Percentiles rank a stretch among this genome's conserved stretches.
These are phyloP conservation scores for Oryza coarctata DNA, from an alignment of 176 grass and related monocot species.

Conservation along the genomic window DNA sequence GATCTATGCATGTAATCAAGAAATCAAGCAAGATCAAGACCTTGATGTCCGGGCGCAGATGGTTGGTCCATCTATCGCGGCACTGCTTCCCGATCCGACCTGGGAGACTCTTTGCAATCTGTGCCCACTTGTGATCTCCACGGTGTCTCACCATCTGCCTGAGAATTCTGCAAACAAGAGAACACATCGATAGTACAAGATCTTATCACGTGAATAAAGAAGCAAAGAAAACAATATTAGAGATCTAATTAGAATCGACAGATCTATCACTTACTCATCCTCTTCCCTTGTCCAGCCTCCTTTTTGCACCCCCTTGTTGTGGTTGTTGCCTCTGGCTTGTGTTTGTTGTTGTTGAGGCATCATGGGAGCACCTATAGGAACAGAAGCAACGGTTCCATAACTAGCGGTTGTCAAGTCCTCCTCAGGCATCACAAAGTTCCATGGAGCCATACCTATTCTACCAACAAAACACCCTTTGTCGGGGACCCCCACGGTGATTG, in stretches of 20 bases:
- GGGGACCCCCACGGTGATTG: background rate
- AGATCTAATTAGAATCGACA: background rate
- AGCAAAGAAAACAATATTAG: background rate
- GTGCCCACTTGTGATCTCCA: constrained; percentile 59
- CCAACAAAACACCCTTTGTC: background rate
- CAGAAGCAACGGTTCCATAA: background rate
- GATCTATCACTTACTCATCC: constrained; percentile 46
- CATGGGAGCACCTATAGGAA: background rate
- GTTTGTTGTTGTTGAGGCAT: background rate
- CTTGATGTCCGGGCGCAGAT: constrained; percentile 69
- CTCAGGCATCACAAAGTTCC: background rate
- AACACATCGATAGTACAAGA: background rate
- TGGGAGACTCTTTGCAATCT: constrained; percentile 54
- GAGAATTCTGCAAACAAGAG: constrained; percentile 44
- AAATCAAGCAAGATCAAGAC: constrained; percentile 14
- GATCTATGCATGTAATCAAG: background rate
- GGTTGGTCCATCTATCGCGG: constrained; percentile 82
- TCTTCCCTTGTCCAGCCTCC: constrained; percentile 66
- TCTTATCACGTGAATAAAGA: background rate
- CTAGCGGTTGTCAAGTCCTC: background rate
- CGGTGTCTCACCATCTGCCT: constrained; percentile 40
- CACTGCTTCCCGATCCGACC: constrained; percentile 79
- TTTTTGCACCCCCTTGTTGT: background rate
- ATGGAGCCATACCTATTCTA: background rate
- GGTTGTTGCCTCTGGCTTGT: background rate